phyloP scores from a whole-genome alignment of 352 stramenopile species.

The Phytopythium mirpurense region DNA sequence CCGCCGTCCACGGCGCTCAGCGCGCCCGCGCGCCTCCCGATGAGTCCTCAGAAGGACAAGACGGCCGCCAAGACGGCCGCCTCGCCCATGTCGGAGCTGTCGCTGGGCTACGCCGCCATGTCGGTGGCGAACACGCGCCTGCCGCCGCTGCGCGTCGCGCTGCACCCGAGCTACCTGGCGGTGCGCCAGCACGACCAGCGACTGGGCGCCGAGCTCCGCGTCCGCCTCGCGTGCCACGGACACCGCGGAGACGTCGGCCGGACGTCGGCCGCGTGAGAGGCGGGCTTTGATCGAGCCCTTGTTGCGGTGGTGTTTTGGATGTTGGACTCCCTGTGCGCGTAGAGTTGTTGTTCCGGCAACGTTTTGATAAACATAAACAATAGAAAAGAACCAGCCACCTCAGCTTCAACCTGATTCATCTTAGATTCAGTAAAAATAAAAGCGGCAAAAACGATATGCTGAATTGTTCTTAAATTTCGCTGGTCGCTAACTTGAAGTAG shows the following conservation, averaged over 20 bases:
- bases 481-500: too few species aligned
- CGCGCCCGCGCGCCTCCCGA: background rate
- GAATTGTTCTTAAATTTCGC: too few species aligned
- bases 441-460: too few species aligned
- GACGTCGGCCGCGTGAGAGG: background rate
- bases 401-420: too few species aligned
- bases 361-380: too few species aligned
- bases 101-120: background rate
- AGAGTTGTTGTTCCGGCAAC: too few species aligned
- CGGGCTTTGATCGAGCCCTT: too few species aligned
- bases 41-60: background rate
- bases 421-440: too few species aligned
- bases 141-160: background rate
- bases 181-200: background rate
- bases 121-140: background rate
- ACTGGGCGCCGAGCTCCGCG: background rate
- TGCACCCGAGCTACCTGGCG: background rate
- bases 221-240: background rate
- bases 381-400: too few species aligned
- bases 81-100: background rate
- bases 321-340: too few species aligned
- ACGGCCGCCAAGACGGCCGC: background rate
- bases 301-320: too few species aligned
- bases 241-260: too few species aligned
- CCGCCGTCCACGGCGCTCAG: background rate